Percentiles rank a stretch among this genome's conserved stretches.
phyloP scores from a whole-genome alignment of 164 flowering plant genomes.

The Dillenia suffruticosa region DNA sequence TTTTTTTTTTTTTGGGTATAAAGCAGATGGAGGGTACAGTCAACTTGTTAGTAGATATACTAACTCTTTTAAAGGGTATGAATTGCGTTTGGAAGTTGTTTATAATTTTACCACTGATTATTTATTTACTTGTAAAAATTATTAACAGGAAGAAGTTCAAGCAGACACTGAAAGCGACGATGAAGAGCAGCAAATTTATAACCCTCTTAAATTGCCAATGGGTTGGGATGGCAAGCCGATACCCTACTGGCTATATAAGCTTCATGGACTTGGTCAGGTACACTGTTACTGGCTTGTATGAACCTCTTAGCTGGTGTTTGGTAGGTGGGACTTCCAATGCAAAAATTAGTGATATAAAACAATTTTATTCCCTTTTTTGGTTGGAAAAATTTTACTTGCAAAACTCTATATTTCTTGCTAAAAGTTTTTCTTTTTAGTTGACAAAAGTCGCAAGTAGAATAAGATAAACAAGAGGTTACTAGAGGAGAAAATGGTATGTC shows the following conservation, averaged over 20 bases:
- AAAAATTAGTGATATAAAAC: too few relatives aligned
- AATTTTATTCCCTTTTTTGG: too few relatives aligned
- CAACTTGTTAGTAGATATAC: too few relatives aligned
- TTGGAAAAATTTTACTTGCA: too few relatives aligned
- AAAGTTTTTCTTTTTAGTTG: too few relatives aligned
- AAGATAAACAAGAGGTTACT: too few relatives aligned
- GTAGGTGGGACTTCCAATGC: too few relatives aligned
- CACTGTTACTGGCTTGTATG: not conserved
- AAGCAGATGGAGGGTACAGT: too few relatives aligned
- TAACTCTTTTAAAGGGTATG: not conserved
- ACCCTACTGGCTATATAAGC: constrained; percentile 98
- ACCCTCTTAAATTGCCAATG: constrained; percentile 97
- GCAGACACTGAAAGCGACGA: constrained; percentile 96
- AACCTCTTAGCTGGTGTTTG: not conserved
- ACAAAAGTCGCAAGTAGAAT: too few relatives aligned
- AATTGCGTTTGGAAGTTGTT: not conserved
- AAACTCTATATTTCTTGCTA: too few relatives aligned
- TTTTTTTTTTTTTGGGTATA: too few relatives aligned
- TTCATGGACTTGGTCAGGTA: constrained; percentile 99
- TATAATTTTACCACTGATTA: not conserved
- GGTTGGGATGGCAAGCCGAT: constrained; percentile 99
- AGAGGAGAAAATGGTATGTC: too few relatives aligned
- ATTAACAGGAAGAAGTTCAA: constrained; percentile 79
- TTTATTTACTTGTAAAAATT: constrained; percentile 4
- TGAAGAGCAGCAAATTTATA: constrained; percentile 94